Evolutionary conservation across 75 land plant genomes (phyloP).

Genomic region (Cupressus sempervirens): DNA sequence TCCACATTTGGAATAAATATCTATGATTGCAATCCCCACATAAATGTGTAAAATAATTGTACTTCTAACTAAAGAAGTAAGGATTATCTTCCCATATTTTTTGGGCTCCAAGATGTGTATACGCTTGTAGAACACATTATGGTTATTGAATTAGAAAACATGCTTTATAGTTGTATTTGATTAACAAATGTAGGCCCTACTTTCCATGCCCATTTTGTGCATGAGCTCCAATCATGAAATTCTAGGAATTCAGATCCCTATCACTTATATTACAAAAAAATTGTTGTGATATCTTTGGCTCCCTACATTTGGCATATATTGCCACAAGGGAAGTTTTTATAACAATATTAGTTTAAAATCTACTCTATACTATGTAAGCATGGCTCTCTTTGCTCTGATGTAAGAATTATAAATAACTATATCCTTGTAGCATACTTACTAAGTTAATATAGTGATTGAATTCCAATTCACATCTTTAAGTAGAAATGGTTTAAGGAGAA

Average conservation of each 20-base stretch:
- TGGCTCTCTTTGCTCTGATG: constrained; percentile 24
- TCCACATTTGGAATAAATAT: constrained; percentile 38
- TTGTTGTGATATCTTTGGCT: not conserved
- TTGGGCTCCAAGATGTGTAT: constrained; percentile 18
- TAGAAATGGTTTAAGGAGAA: constrained; percentile 14
- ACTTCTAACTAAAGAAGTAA: not conserved
- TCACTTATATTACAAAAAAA: constrained; percentile 21
- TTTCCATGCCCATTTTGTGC: constrained; percentile 13
- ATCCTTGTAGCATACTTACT: constrained; percentile 24
- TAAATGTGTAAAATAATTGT: constrained; percentile 7
- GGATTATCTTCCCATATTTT: constrained; percentile 14
- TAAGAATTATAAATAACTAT: constrained; percentile 10
- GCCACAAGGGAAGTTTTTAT: constrained; percentile 22
- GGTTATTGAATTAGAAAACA: constrained; percentile 19
- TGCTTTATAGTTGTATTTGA: constrained; percentile 14
- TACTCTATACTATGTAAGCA: constrained; percentile 19
- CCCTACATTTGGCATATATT: constrained; percentile 20
- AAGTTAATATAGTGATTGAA: constrained; percentile 11
- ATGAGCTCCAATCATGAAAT: constrained; percentile 17
- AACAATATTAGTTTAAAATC: constrained; percentile 17
- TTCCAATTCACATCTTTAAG: constrained; percentile 20
- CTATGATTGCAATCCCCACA: constrained; percentile 21
- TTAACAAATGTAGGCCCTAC: constrained; percentile 17
- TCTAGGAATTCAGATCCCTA: constrained; percentile 33
- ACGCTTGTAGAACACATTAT: constrained; percentile 20